Percentiles rank a stretch among this genome's conserved stretches.
phyloP scores from a whole-genome alignment of 2,329 filamentous ascomycete genomes.

The Talaromyces sp. region DNA sequence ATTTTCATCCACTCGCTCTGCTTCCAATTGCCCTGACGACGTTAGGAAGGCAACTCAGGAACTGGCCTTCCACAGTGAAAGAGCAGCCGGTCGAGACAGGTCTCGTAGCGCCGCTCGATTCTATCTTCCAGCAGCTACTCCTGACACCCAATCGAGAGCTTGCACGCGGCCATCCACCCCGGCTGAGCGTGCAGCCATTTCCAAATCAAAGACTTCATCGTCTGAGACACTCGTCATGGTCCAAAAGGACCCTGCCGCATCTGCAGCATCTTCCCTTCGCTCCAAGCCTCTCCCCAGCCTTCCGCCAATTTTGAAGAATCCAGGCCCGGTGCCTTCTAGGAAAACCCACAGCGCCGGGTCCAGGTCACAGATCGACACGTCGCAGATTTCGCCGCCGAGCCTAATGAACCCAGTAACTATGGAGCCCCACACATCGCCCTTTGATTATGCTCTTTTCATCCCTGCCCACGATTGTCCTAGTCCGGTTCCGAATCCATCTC shows the following conservation, averaged over 20 bases:
- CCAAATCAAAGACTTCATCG: slow-evolving; percentile 19
- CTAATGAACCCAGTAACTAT: slow-evolving; percentile 34
- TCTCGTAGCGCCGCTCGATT: slow-evolving; percentile 17
- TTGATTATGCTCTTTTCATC: slow-evolving; percentile 36
- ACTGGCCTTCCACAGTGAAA: slow-evolving; percentile 18
- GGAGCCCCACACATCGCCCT: slow-evolving; percentile 33
- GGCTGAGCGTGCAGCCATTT: slow-evolving; percentile 14
- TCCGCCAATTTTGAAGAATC: slow-evolving; percentile 22
- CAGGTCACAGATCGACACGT: slow-evolving; percentile 29
- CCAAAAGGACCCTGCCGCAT: slow-evolving; percentile 16
- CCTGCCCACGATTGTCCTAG: slow-evolving; percentile 32
- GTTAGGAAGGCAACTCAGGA: slow-evolving; percentile 24
- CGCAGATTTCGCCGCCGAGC: slow-evolving; percentile 34
- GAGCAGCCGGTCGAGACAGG: slow-evolving; percentile 10
- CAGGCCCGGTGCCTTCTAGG: slow-evolving; percentile 14
- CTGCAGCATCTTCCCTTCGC: slow-evolving; percentile 22
- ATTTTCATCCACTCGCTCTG: slow-evolving; percentile 32
- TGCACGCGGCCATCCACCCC: slow-evolving; percentile 20
- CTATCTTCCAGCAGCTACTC: slow-evolving; percentile 17
- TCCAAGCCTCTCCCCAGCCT: slow-evolving; percentile 27
- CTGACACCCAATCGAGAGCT: slow-evolving; percentile 12
- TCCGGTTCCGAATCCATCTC: slow-evolving; percentile 28
- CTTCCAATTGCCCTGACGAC: slow-evolving; percentile 22
- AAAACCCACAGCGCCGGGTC: slow-evolving; percentile 20
- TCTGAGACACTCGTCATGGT: slow-evolving; percentile 27